Base-by-base conservation (phyloP, 2,329 filamentous ascomycete species). In the Penicillium italicum region DNA sequence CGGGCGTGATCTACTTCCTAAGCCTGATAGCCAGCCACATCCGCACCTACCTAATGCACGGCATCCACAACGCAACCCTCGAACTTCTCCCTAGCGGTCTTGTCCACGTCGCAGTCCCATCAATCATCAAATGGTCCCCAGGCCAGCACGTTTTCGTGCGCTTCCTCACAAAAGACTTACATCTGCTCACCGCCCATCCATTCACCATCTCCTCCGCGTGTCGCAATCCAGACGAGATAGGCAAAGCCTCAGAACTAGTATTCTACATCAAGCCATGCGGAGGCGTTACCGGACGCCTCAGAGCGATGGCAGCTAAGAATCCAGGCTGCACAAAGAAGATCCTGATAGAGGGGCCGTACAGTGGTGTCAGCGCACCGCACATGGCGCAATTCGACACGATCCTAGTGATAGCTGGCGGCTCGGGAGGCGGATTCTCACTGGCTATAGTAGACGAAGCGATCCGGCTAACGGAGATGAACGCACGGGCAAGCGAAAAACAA, bases 321-420 rank as follows among this genome's bases (percentile, higher is more conserved):
- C 74, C 81, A 0, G 72, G 69, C 2, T 57, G 62, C 0, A 62
- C 65, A 0, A 72, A 82, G 12, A 72, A 72, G 0, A 78, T 85
- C 0, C 64, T 82, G 3, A 61, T 85, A 0, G 82, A 85, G 42
- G 82, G 83, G 0, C 82, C 83, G 0, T 85, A 85, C 55, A 81
- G 83, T 1, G 82, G 82, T 2, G 56, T 65, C 18, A 69, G 82
- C 33, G 67, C 75, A 11, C 64, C 64, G 9, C 64, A 70, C 30
- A 68, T 77, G 42, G 60, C 67, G 1, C 69, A 67, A 1, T 77
- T 76, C 50, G 76, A 82, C 40, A 71, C 70, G 7, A 66, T 73
- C 1, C 64, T 85, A 0, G 70, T 85, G 11, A 68, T 85, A 8
- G 80, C 79, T 0, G 82, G 83, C 16, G 83, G 83, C 0, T 81